Evolutionary conservation across 176 grass and related monocot genomes (phyloP).

Genomic region (Cocos nucifera): DNA sequence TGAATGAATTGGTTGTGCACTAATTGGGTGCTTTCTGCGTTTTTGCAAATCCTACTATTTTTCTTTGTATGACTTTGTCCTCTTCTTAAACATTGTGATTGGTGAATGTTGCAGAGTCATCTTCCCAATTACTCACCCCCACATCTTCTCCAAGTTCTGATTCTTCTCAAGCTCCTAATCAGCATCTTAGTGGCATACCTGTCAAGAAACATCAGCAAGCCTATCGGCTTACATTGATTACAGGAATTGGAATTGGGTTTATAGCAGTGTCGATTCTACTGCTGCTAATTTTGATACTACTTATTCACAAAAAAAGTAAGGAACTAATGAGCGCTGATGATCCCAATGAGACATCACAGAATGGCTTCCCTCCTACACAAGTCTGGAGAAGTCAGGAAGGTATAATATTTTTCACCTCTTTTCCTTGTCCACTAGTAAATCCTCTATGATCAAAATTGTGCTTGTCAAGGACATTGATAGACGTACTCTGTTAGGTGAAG

Average conservation of each 20-base stretch:
- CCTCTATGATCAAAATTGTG: neutral
- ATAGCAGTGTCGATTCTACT: constrained; percentile 61
- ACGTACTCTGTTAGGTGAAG: too few species aligned
- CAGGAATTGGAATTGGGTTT: constrained; percentile 87
- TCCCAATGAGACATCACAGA: constrained; percentile 37
- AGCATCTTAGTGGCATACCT: constrained; percentile 31
- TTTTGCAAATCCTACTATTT: too few species aligned
- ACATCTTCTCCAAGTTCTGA: constrained; percentile 42
- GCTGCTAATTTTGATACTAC: constrained; percentile 49
- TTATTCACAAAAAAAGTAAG: constrained; percentile 71
- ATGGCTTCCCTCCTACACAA: constrained; percentile 43
- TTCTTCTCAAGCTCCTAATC: constrained; percentile 35
- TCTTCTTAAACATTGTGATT: neutral
- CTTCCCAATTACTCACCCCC: constrained; percentile 48
- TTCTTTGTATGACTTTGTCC: too few species aligned
- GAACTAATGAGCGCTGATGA: constrained; percentile 53
- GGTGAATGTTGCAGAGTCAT: constrained; percentile 30
- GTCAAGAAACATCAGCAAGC: constrained; percentile 28
- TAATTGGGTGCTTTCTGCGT: too few species aligned
- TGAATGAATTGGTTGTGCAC: too few species aligned
- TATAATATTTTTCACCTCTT: constrained; percentile 15
- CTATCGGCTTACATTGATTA: constrained; percentile 58
- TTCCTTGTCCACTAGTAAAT: neutral
- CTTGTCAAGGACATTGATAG: too few species aligned
- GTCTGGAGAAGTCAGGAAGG: constrained; percentile 71